A percentile compares a stretch with the other conserved stretches of the same genome.
Evolutionary conservation across 169 alveolate genomes (phyloP).

Genomic region (Cryptosporidium ryanae): DNA sequence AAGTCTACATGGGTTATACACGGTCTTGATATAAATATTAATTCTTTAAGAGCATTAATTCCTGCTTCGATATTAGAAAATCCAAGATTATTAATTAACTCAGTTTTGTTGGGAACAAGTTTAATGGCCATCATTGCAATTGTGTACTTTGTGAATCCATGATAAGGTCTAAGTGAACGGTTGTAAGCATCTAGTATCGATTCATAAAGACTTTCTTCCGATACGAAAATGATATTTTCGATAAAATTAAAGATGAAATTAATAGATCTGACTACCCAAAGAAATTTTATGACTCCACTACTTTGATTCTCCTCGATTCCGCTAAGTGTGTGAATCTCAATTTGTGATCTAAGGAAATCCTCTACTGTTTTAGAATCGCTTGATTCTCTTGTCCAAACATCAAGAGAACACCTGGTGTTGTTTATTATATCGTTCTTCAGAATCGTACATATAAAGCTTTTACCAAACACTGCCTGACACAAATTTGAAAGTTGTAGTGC

Average conservation of each 20-base stretch:
- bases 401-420: slow-evolving; percentile 7
- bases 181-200: slow-evolving; percentile 44
- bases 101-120: slow-evolving; percentile 5
- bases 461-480: slow-evolving; percentile 27
- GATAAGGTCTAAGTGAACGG: slow-evolving; percentile 52
- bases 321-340: slow-evolving; percentile 28
- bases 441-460: slow-evolving; percentile 26
- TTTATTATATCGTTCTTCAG: slow-evolving; percentile 25
- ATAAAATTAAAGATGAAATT: slow-evolving; percentile 35
- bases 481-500: slow-evolving; percentile 25
- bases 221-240: slow-evolving; percentile 16
- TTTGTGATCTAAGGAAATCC: slow-evolving; percentile 32
- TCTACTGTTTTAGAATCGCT: slow-evolving; percentile 43
- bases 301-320: neutral
- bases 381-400: slow-evolving; percentile 49
- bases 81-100: slow-evolving; percentile 44
- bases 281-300: slow-evolving; percentile 50
- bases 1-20: slow-evolving; percentile 41
- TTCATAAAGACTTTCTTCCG: slow-evolving; percentile 7
- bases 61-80: slow-evolving; percentile 23
- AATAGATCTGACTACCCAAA: slow-evolving; percentile 58
- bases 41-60: neutral
- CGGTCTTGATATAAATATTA: slow-evolving; percentile 36
- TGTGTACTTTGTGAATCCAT: slow-evolving; percentile 48
- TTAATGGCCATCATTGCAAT: slow-evolving; percentile 56